A percentile compares a stretch with the other conserved stretches of the same genome.
These are phyloP conservation scores for Yarrowia phangngaensis DNA, from an alignment of 805 yeast species.

Conservation along the genomic window DNA sequence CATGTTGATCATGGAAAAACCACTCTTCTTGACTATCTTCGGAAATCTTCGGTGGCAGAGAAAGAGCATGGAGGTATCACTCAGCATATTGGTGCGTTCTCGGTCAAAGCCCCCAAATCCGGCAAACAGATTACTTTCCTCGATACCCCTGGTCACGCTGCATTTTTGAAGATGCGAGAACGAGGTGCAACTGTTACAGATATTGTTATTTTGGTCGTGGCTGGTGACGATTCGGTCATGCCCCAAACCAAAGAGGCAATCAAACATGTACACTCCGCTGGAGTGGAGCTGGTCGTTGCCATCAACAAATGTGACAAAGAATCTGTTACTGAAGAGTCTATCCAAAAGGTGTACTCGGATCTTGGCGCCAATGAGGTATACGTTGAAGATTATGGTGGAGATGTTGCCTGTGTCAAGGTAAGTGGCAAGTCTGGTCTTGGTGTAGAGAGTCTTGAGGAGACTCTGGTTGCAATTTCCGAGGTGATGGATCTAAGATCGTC, in stretches of 20 bases:
- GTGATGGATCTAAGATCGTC: constrained; percentile 69
- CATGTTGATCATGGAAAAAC: constrained; percentile 99
- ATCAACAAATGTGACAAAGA: constrained; percentile 87
- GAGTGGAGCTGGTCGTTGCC: constrained; percentile 84
- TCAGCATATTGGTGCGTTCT: constrained; percentile 96
- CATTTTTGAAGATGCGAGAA: constrained; percentile 92
- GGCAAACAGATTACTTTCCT: constrained; percentile 78
- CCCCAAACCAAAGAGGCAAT: constrained; percentile 97
- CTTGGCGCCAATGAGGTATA: constrained; percentile 73
- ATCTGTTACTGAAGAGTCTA: constrained; percentile 60
- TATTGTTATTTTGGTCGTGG: constrained; percentile 86
- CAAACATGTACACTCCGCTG: constrained; percentile 79
- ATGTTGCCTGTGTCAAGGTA: constrained; percentile 80
- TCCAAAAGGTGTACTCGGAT: constrained; percentile 62
- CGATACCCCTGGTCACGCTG: constrained; percentile 98
- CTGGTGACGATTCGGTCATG: constrained; percentile 96
- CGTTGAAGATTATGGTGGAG: constrained; percentile 93
- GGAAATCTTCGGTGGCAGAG: constrained; percentile 79
- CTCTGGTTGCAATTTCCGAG: constrained; percentile 80
- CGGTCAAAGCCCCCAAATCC: constrained; percentile 72
- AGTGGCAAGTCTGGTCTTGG: constrained; percentile 88
- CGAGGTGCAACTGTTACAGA: constrained; percentile 95
- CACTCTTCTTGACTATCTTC: constrained; percentile 78
- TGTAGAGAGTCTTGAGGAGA: constrained; percentile 86
- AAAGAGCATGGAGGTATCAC: constrained; percentile 95